A percentile compares a stretch with the other conserved stretches of the same genome.
phyloP scores from a whole-genome alignment of 148 eudicot genomes.

The Rhododendron mucronatum region DNA sequence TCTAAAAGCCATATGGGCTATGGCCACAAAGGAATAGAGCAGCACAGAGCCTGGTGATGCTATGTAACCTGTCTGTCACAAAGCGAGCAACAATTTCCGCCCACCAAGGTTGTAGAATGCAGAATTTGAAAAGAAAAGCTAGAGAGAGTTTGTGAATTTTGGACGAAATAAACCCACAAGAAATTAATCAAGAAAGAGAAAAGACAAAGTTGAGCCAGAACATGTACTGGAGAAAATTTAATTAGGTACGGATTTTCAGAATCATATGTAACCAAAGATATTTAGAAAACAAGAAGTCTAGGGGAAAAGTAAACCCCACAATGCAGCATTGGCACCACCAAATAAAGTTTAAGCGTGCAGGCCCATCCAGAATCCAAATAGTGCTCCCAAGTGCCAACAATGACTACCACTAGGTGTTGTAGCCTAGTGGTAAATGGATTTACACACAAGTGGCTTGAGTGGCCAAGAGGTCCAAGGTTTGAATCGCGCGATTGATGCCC shows the following conservation, averaged over 20 bases:
- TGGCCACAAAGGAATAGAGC: neutral
- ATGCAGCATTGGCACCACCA: neutral
- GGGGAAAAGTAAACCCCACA: neutral
- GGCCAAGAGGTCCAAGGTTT: neutral
- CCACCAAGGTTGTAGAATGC: neutral
- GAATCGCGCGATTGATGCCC: neutral
- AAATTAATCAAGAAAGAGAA: neutral
- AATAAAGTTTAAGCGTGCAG: neutral
- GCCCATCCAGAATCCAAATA: neutral
- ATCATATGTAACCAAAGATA: neutral
- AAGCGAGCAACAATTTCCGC: neutral
- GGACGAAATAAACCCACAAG: neutral
- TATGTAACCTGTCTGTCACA: neutral
- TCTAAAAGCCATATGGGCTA: neutral
- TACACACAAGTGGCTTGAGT: neutral
- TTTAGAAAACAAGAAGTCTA: neutral
- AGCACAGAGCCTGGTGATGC: neutral
- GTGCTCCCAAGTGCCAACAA: neutral
- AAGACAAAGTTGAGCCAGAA: neutral
- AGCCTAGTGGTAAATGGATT: neutral
- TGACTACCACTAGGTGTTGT: neutral
- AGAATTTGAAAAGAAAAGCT: neutral
- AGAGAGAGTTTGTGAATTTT: neutral
- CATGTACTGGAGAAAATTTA: neutral
- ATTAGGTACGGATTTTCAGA: neutral